These are phyloP conservation scores for Pyricularia sp. DNA, from an alignment of 2,329 filamentous ascomycete genomes.

Conservation along the genomic window DNA sequence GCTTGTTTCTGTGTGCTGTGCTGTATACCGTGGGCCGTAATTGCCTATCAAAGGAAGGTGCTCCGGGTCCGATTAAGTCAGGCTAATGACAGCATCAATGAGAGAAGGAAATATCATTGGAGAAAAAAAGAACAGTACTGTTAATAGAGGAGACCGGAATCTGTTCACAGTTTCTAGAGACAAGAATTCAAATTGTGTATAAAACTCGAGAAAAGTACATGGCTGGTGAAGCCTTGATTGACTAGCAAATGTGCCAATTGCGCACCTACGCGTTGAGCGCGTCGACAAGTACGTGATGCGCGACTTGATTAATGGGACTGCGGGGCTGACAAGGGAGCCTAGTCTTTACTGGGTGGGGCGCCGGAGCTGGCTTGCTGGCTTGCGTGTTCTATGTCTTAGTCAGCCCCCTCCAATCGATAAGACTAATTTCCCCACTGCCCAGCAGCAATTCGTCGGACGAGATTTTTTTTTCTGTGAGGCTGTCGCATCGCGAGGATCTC, in stretches of 20 bases:
- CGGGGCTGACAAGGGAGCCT: not conserved
- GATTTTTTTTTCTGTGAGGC: slow-evolving; percentile 2
- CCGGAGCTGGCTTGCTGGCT: too few species aligned
- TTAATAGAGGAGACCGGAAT: not conserved
- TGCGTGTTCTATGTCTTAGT: not conserved
- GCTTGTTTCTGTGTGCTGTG: slow-evolving; percentile 2
- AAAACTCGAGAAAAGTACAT: not conserved
- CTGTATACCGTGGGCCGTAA: not conserved
- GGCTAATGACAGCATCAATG: not conserved
- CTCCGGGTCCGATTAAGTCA: not conserved
- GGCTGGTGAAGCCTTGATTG: slow-evolving; percentile 19
- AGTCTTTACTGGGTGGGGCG: not conserved
- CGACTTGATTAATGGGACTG: slow-evolving; percentile 3
- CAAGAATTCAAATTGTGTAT: not conserved
- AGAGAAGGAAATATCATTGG: not conserved
- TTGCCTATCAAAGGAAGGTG: not conserved
- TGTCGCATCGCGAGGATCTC: not conserved
- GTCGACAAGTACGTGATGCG: slow-evolving; percentile 5
- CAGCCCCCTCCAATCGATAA: slow-evolving; percentile 2
- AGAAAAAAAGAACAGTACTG: not conserved
- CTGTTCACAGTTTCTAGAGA: not conserved
- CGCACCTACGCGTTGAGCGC: slow-evolving; percentile 2
- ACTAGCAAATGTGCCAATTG: slow-evolving; percentile 21
- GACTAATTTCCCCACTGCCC: not conserved
- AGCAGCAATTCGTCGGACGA: not conserved